Evolutionary conservation across 2,329 filamentous ascomycete species (phyloP).

Genomic region (Exophiala dermatitidis): DNA sequence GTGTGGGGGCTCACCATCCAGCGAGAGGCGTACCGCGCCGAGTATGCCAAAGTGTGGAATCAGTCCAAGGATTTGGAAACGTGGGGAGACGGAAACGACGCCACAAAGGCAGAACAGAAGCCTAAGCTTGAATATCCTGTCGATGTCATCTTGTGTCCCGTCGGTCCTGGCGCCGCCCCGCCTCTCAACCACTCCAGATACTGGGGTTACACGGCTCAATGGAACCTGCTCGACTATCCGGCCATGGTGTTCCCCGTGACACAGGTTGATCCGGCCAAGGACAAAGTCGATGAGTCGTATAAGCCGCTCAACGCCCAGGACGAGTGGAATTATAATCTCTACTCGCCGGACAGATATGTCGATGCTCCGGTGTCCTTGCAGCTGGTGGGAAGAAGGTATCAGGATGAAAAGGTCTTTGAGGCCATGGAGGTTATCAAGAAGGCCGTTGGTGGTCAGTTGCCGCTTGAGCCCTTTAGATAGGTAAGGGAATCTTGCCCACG

Average conservation of each 20-base stretch:
- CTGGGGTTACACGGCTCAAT: constrained; percentile 35
- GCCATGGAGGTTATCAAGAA: constrained; percentile 8
- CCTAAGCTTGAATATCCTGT: constrained; percentile 20
- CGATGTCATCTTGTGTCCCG: constrained; percentile 28
- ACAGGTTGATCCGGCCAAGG: constrained; percentile 37
- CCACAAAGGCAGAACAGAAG: constrained; percentile 35
- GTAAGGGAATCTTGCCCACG: too few species aligned
- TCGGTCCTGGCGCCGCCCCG: constrained; percentile 29
- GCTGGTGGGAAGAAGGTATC: not conserved
- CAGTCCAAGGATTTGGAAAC: constrained; percentile 5
- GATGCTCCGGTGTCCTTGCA: not conserved
- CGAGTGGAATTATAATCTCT: constrained; percentile 12
- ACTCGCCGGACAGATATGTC: not conserved
- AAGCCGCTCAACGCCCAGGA: constrained; percentile 41
- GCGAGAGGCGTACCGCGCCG: constrained; percentile 39
- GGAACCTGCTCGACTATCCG: constrained; percentile 64
- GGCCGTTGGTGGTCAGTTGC: not conserved
- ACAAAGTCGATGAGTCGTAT: constrained; percentile 32
- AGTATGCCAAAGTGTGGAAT: constrained; percentile 42
- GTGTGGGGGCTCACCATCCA: constrained; percentile 19
- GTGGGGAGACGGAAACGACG: not conserved
- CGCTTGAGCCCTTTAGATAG: not conserved
- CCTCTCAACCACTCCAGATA: constrained; percentile 48
- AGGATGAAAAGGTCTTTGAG: constrained; percentile 12
- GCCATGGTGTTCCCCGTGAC: constrained; percentile 54